Conservation (phyloP, 805 yeast genomes). For the Candida pini region DNA sequence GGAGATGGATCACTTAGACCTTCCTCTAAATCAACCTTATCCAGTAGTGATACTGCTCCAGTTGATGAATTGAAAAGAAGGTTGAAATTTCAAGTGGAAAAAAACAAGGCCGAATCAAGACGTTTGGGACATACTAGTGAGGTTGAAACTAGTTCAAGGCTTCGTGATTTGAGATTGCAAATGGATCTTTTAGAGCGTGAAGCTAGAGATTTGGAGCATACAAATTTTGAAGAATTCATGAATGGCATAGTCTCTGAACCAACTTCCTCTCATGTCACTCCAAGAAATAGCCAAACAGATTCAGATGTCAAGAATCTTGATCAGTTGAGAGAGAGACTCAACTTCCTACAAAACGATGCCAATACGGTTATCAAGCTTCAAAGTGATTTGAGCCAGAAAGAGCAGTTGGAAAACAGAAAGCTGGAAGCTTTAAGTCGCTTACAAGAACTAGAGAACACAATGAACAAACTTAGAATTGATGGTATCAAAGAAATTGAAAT, state of each 20-base stretch:
- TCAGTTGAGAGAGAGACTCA: conserved; percentile 49
- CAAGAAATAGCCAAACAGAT: conserved; percentile 21
- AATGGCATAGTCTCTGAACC: conserved; percentile 10
- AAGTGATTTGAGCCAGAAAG: conserved; percentile 39
- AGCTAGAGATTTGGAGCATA: conserved; percentile 82
- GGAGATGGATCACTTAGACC: conserved; percentile 3
- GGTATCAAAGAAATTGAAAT: conserved; percentile 11
- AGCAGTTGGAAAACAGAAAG: conserved; percentile 55
- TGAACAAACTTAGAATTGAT: conserved; percentile 17
- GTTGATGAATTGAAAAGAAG: conserved; percentile 32
- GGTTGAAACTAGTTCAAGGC: conserved; percentile 71
- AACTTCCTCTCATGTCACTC: conserved; percentile 1
- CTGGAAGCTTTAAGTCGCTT: conserved; percentile 66
- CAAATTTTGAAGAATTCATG: conserved; percentile 60
- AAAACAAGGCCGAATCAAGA: conserved; percentile 38
- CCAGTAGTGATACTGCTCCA: conserved; percentile 11
- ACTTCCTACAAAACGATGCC: conserved; percentile 64
- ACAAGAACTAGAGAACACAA: conserved; percentile 52
- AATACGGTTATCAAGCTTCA: conserved; percentile 71
- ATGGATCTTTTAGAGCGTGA: conserved; percentile 82
- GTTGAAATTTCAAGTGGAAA: conserved; percentile 40
- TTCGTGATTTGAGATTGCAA: conserved; percentile 69
- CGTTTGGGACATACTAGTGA: conserved; percentile 37
- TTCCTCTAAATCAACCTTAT: conserved; percentile 6
- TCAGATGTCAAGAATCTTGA: conserved; percentile 54